These are phyloP conservation scores for Pseudocercospora fijiensis DNA, from an alignment of 2,329 filamentous ascomycete species.

Conservation along the genomic window DNA sequence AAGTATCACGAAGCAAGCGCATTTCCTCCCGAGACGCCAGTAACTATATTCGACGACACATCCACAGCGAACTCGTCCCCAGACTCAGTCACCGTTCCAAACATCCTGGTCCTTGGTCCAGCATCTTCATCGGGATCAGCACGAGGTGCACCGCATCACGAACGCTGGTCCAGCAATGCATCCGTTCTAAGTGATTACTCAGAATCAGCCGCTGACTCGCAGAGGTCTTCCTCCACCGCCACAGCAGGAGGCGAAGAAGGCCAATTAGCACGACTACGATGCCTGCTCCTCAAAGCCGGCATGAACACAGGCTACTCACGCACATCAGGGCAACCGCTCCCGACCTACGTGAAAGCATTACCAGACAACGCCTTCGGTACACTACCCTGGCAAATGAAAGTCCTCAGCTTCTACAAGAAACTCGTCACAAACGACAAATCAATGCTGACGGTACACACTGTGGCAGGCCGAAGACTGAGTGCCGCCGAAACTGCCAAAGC, in stretches of 20 bases:
- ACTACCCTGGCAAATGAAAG: conserved; percentile 64
- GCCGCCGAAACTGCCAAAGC: conserved; percentile 78
- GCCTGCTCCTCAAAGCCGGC: conserved; percentile 77
- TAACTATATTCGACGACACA: conserved; percentile 92
- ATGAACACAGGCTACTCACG: conserved; percentile 79
- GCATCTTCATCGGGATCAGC: conserved; percentile 40
- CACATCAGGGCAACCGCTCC: conserved; percentile 57
- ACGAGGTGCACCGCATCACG: conserved; percentile 52
- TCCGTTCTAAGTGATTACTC: conserved; percentile 79
- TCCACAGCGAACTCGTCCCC: conserved; percentile 71
- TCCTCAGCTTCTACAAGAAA: conserved; percentile 78
- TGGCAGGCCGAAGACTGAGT: conserved; percentile 60
- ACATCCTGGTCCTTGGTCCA: conserved; percentile 83
- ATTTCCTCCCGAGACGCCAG: conserved; percentile 78
- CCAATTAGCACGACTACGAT: conserved; percentile 74
- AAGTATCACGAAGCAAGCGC: conserved; percentile 46
- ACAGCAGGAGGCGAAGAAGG: conserved; percentile 68
- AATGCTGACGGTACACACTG: conserved; percentile 56
- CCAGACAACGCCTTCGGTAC: conserved; percentile 77
- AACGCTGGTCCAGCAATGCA: conserved; percentile 74
- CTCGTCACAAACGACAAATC: conserved; percentile 72
- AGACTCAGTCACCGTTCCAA: conserved; percentile 68
- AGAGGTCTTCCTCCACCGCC: conserved; percentile 71
- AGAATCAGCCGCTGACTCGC: conserved; percentile 57
- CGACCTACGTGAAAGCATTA: conserved; percentile 73